Conservation (phyloP, 2,329 filamentous ascomycete species). For the Fusarium buharicum region DNA sequence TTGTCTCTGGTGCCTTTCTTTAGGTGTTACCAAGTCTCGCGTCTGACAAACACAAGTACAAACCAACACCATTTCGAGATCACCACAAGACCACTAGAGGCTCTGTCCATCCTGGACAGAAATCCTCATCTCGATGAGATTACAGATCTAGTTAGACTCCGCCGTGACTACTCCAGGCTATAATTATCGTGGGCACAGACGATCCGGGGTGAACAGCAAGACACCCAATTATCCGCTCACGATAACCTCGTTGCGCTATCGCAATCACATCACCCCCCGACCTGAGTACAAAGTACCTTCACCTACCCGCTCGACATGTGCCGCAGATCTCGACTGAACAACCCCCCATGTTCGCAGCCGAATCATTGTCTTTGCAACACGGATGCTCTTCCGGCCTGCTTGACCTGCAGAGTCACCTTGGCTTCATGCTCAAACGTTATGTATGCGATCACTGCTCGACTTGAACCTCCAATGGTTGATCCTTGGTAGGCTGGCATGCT, state of each 20-base stretch:
- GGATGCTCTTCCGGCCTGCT: conserved; percentile 20
- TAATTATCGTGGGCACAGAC: conserved; percentile 28
- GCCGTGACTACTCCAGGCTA: conserved; percentile 8
- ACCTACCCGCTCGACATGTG: conserved; percentile 1
- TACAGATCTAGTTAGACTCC: conserved; percentile 28
- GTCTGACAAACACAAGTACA: conserved; percentile 31
- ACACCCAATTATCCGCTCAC: conserved; percentile 25
- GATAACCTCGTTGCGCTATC: conserved; percentile 29
- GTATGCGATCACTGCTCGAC: conserved; percentile 22
- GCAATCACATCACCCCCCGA: conserved; percentile 6
- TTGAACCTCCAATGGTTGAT: conserved; percentile 19
- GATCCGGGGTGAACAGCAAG: conserved; percentile 14
- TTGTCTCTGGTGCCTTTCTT: conserved; percentile 13
- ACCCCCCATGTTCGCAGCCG: conserved; percentile 25
- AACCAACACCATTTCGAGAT: conserved; percentile 21
- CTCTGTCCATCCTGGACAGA: conserved; percentile 1
- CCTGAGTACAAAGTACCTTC: background rate
- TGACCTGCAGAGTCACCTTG: conserved; percentile 33
- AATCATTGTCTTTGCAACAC: conserved; percentile 18
- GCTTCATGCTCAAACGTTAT: conserved; percentile 19
- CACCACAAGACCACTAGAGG: background rate
- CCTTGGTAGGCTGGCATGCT: conserved; percentile 31
- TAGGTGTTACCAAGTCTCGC: background rate
- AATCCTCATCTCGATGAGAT: conserved; percentile 34
- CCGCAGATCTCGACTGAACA: conserved; percentile 21